Base-by-base conservation (phyloP, 2,329 filamentous ascomycete genomes). In the Aspergillus aculeatinus region DNA sequence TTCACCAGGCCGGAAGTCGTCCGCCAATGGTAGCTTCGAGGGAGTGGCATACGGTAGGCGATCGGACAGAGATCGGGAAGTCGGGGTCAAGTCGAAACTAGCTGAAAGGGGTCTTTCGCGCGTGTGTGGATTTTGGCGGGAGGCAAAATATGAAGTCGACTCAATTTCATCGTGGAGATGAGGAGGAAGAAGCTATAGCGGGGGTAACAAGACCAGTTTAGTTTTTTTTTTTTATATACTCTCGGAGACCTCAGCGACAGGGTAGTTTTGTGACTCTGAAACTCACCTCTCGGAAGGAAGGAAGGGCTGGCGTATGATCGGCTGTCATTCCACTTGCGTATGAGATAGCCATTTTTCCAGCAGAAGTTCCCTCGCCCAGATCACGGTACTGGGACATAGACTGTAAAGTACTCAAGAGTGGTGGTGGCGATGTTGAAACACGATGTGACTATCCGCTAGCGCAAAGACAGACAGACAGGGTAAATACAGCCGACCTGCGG, bases 101-200 rank as follows among this genome's bases (percentile, higher is more conserved):
- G 68, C 68, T 39, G 69, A 74, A 31, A 60, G 55, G 29, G 70
- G 69, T 23, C 70, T 71, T 29, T 75, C 73, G 60, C 70, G 71
- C 57, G 67, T 72, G 59, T 69, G 71, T 57, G 67, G 64, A 51
- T 67, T 64, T 42, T 65, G 67, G 16, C 71, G 68, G 9, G 71
- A 66, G 48, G 64, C 66, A 57, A 69, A 69, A 61, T 72, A 76
- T 61, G 74, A 67, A 12, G 71, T 72, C 23, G 75, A 76, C 35
- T 78, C 76, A 60, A 78, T 78, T 61, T 76, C 76, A 61, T 77
- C 74, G 60, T 77, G 76, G 10, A 78, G 69, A 61, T 78, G 74
- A 59, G 74, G 68, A 27, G 76, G 76, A 14, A 78, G 73, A 12
- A 78, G 67, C 76, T 78, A 51, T 10, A 31, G 19, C 16, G 14